These are phyloP conservation scores for Chlamydomonas sp. DNA, from an alignment of 139 green algal species.

Conservation along the genomic window DNA sequence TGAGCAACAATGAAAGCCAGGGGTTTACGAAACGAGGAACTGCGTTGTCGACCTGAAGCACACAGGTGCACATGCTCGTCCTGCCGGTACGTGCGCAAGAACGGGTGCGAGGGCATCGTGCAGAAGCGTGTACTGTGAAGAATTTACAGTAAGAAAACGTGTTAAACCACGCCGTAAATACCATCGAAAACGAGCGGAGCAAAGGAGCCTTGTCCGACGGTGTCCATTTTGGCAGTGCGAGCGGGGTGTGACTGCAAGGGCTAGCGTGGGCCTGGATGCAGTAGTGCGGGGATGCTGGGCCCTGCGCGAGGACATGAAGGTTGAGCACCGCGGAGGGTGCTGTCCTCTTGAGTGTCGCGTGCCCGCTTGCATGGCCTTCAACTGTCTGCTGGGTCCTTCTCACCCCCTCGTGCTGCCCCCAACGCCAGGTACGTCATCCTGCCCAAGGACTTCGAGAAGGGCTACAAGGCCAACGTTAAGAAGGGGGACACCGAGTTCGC, in stretches of 20 bases:
- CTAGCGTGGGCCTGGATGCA: no score
- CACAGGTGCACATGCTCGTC: no score
- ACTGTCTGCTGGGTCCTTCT: not conserved
- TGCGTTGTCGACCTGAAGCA: no score
- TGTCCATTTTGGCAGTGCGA: no score
- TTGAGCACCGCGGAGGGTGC: no score
- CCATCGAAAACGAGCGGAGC: no score
- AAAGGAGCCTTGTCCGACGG: no score
- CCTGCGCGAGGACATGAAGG: not conserved
- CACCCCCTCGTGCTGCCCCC: not conserved
- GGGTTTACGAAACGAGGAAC: not conserved
- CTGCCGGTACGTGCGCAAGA: not conserved
- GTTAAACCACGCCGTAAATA: no score
- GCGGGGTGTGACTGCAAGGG: no score
- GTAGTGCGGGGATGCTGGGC: no score
- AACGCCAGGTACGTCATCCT: conserved; percentile 95
- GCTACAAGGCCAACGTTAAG: conserved; percentile 97
- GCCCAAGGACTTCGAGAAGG: conserved; percentile 99
- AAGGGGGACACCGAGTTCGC: conserved; percentile 92
- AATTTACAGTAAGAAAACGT: no score
- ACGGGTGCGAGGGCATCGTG: not conserved
- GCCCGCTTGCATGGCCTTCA: not conserved
- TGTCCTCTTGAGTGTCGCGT: not conserved
- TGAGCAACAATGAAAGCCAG: not conserved
- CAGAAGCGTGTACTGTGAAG: not conserved